Evolutionary conservation across 1,139 yeast species (phyloP).

Genomic region (Candida tropicalis): DNA sequence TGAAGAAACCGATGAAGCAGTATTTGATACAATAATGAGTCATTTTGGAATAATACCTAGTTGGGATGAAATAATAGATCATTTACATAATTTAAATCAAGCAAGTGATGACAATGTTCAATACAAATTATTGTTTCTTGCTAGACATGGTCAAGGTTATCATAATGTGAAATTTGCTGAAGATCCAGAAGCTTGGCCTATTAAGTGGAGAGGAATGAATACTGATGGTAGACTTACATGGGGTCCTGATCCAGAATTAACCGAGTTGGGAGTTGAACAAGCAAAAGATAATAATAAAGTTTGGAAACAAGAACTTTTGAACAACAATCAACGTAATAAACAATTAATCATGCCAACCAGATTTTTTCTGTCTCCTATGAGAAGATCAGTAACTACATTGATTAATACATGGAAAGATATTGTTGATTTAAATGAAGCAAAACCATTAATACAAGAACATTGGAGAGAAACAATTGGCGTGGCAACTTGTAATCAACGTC

Average conservation of each 20-base stretch:
- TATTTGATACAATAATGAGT: constrained; percentile 49
- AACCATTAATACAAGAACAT: constrained; percentile 43
- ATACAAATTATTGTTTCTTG: constrained; percentile 63
- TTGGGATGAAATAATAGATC: constrained; percentile 49
- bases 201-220: constrained; percentile 54
- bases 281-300: constrained; percentile 48
- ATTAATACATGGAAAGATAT: constrained; percentile 56
- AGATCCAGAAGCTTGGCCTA: constrained; percentile 60
- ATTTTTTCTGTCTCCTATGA: constrained; percentile 67
- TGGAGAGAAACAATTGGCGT: constrained; percentile 48
- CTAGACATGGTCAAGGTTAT: constrained; percentile 80
- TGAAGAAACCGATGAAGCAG: constrained; percentile 47
- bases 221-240: constrained; percentile 59
- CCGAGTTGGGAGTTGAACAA: constrained; percentile 55
- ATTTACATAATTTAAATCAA: constrained; percentile 42
- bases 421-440: constrained; percentile 26
- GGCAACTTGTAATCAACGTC: constrained; percentile 47
- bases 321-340: constrained; percentile 18
- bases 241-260: constrained; percentile 72
- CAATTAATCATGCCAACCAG: constrained; percentile 60
- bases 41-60: constrained; percentile 50
- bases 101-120: constrained; percentile 34
- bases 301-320: constrained; percentile 47
- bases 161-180: constrained; percentile 63
- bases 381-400: constrained; percentile 64